These are phyloP conservation scores for Globisporangium paddicum DNA, from an alignment of 352 stramenopile genomes.

Conservation along the genomic window DNA sequence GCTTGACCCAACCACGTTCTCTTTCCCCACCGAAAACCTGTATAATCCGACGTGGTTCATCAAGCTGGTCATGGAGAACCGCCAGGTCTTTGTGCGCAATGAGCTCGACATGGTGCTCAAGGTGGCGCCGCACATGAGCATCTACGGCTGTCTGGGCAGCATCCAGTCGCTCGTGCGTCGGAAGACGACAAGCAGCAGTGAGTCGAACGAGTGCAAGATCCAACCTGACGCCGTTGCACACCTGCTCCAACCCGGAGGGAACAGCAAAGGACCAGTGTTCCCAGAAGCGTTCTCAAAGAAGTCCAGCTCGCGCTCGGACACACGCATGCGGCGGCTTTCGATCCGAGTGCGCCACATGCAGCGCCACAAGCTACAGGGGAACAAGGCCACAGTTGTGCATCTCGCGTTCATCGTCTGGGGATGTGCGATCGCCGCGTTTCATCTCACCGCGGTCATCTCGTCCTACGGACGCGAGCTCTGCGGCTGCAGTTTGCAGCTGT, in stretches of 20 bases:
- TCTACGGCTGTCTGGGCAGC: conserved; percentile 15
- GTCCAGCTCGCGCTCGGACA: neutral
- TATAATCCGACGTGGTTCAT: conserved; percentile 19
- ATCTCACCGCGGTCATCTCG: neutral
- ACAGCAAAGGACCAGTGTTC: neutral
- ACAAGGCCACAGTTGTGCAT: neutral
- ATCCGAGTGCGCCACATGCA: conserved; percentile 7
- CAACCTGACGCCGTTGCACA: neutral
- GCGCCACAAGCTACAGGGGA: neutral
- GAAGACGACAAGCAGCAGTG: neutral
- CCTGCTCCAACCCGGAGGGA: neutral
- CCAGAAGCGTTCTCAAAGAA: neutral
- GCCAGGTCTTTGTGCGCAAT: conserved; percentile 15
- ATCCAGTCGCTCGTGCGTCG: conserved; percentile 11
- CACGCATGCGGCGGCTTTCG: neutral
- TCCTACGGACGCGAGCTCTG: conserved; percentile 1
- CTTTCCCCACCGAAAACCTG: conserved; percentile 4
- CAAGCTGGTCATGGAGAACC: conserved; percentile 20
- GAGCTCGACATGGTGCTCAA: conserved; percentile 19
- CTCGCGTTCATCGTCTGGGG: conserved; percentile 10
- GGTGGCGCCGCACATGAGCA: conserved; percentile 17
- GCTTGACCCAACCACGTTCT: conserved; percentile 8
- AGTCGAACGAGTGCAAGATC: neutral
- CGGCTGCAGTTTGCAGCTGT: conserved; percentile 5
- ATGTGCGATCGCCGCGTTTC: neutral